phyloP scores from a whole-genome alignment of 352 stramenopile species.

The Phytophthora chlamydospora region DNA sequence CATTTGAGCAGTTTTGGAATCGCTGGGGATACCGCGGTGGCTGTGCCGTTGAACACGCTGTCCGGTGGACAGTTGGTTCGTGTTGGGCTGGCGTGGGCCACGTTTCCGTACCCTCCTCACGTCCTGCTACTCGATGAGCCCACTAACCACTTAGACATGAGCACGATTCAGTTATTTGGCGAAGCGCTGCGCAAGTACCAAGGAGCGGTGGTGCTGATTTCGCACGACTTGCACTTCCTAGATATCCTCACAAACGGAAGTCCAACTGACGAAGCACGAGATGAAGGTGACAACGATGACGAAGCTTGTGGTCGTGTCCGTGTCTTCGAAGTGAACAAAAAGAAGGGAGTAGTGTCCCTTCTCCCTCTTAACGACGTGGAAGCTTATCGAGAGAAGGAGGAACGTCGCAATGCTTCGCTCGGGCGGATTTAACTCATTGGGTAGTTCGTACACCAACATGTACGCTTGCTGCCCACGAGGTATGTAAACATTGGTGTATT shows the following conservation, averaged over 20 bases:
- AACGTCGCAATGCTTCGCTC: slow-evolving; percentile 50
- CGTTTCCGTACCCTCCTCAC: slow-evolving; percentile 89
- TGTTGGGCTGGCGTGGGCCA: slow-evolving; percentile 54
- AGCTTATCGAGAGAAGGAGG: slow-evolving; percentile 51
- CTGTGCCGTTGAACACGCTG: slow-evolving; percentile 43
- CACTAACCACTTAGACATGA: slow-evolving; percentile 94
- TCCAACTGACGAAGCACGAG: slow-evolving; percentile 3
- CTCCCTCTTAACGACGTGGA: slow-evolving; percentile 37
- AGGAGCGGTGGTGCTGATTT: slow-evolving; percentile 68
- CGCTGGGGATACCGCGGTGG: slow-evolving; percentile 36
- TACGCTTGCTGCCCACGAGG: no score
- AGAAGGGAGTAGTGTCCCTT: slow-evolving; percentile 50
- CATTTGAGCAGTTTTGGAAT: slow-evolving; percentile 63
- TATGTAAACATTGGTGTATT: no score
- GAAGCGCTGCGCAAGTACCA: slow-evolving; percentile 62
- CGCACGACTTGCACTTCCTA: slow-evolving; percentile 68
- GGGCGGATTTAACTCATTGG: slow-evolving; percentile 34
- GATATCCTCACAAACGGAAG: slow-evolving; percentile 43
- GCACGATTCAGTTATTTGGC: slow-evolving; percentile 76
- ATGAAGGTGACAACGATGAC: slow-evolving; percentile 17
- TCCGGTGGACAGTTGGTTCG: slow-evolving; percentile 64
- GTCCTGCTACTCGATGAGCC: slow-evolving; percentile 92
- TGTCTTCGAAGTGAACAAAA: slow-evolving; percentile 62
- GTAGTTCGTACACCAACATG: no score
- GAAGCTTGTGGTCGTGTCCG: slow-evolving; percentile 19